Evolutionary conservation across 306 rosid species (phyloP).

Genomic region (Dicorynia guianensis): DNA sequence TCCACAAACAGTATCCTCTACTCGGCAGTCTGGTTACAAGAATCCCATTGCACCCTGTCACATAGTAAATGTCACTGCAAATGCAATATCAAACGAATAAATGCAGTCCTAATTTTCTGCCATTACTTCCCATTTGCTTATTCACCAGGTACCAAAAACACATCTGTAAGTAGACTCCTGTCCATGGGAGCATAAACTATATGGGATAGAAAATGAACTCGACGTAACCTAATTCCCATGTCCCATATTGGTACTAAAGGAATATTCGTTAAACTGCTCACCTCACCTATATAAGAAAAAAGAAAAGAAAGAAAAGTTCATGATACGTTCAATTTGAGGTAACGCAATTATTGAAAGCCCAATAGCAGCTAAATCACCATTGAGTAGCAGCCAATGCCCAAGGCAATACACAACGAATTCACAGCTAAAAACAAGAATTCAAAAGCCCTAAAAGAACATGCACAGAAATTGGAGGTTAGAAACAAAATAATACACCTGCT

Average conservation of each 20-base stretch:
- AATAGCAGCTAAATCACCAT: background rate
- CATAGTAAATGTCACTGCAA: background rate
- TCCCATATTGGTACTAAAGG: background rate
- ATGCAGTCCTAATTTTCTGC: background rate
- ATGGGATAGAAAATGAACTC: background rate
- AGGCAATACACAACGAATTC: background rate
- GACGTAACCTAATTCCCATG: background rate
- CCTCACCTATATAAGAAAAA: background rate
- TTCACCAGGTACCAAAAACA: background rate
- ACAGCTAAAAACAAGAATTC: background rate
- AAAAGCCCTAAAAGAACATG: conserved; percentile 46
- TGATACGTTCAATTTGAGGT: conserved; percentile 13
- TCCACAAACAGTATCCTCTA: conserved; percentile 1
- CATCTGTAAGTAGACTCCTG: background rate
- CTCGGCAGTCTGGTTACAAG: background rate
- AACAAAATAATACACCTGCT: conserved; percentile 63
- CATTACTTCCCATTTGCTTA: background rate
- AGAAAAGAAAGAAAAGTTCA: background rate
- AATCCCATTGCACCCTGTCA: conserved; percentile 11
- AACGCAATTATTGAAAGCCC: background rate
- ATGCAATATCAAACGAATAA: background rate
- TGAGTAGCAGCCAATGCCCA: background rate
- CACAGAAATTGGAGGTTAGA: conserved; percentile 7
- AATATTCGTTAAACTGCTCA: background rate
- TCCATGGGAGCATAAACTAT: background rate